Percentiles rank a stretch among this genome's conserved stretches.
These are phyloP conservation scores for Lentinula raphanica DNA, from an alignment of 768 basidiomycete species.

Conservation along the genomic window DNA sequence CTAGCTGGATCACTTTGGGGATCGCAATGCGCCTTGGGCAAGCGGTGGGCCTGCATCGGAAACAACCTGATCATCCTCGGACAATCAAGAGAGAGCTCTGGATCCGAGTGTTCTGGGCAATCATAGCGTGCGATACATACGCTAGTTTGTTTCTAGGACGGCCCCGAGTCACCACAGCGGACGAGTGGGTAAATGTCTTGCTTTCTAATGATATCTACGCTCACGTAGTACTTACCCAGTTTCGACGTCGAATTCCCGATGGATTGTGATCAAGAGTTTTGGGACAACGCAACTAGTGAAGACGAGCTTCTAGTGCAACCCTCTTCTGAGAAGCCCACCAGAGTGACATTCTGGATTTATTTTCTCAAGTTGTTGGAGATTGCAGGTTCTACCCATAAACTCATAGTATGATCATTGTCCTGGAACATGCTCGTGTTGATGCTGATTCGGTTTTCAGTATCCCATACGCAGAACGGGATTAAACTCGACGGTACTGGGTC, in stretches of 20 bases:
- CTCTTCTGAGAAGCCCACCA: conserved; percentile 18
- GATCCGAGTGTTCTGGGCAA: conserved; percentile 66
- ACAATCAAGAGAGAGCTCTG: conserved; percentile 48
- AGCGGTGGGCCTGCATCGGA: conserved; percentile 3
- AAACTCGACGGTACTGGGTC: background rate
- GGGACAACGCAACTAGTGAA: conserved; percentile 35
- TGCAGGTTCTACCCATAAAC: conserved; percentile 42
- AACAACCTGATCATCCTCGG: background rate
- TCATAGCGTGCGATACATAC: background rate
- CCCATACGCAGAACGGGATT: background rate
- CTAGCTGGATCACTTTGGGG: conserved; percentile 60
- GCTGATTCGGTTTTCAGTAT: background rate
- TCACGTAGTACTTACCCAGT: conserved; percentile 33
- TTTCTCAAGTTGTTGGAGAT: conserved; percentile 42
- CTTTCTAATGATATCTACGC: background rate
- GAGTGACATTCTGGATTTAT: conserved; percentile 28
- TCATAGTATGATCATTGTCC: conserved; percentile 33
- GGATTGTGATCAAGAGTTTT: conserved; percentile 57
- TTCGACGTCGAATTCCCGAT: conserved; percentile 51
- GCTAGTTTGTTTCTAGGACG: conserved; percentile 43
- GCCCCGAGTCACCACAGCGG: conserved; percentile 19
- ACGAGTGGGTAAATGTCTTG: background rate
- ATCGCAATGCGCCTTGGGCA: conserved; percentile 67
- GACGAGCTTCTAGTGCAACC: conserved; percentile 43
- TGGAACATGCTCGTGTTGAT: background rate